A percentile compares a stretch with the other conserved stretches of the same genome.
Conservation (phyloP, 805 yeast genomes). For the Cephaloascus fragrans region DNA sequence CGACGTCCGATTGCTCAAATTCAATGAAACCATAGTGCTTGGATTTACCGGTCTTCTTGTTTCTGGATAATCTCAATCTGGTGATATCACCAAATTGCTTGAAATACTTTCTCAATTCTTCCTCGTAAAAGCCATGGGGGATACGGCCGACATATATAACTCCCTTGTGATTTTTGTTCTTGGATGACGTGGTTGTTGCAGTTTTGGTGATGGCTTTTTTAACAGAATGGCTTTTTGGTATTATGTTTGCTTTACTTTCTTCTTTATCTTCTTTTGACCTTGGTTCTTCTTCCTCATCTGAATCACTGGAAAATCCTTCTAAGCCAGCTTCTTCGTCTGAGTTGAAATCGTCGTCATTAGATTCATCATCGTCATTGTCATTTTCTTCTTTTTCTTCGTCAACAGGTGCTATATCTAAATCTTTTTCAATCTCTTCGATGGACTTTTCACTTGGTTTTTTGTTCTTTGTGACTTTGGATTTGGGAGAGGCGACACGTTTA, state of each 20-base stretch:
- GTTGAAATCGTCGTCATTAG: conserved; percentile 12
- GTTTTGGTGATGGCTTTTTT: conserved; percentile 9
- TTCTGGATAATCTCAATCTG: conserved; percentile 74
- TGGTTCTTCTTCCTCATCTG: conserved; percentile 17
- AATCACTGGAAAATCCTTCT: conserved; percentile 9
- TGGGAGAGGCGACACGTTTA: too few relatives aligned
- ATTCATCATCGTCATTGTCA: conserved; percentile 7
- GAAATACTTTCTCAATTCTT: conserved; percentile 70
- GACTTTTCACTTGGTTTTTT: conserved; percentile 6
- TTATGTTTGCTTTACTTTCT: conserved; percentile 8
- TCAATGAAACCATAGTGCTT: conserved; percentile 91
- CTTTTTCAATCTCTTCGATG: conserved; percentile 13
- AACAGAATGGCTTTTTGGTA: conserved; percentile 10
- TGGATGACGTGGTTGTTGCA: conserved; percentile 12
- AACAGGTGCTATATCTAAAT: conserved; percentile 9
- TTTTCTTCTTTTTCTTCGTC: conserved; percentile 8
- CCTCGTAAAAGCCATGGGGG: conserved; percentile 88
- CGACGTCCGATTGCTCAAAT: conserved; percentile 65
- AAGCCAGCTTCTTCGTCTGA: conserved; percentile 12
- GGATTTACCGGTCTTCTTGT: conserved; percentile 81
- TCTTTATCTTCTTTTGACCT: conserved; percentile 8
- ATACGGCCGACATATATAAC: conserved; percentile 85
- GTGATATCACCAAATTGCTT: conserved; percentile 83
- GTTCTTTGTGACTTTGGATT: too few relatives aligned
- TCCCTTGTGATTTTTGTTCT: conserved; percentile 33